Evolutionary conservation across 768 basidiomycete species (phyloP).

Genomic region (Boletus vinaceobasis): DNA sequence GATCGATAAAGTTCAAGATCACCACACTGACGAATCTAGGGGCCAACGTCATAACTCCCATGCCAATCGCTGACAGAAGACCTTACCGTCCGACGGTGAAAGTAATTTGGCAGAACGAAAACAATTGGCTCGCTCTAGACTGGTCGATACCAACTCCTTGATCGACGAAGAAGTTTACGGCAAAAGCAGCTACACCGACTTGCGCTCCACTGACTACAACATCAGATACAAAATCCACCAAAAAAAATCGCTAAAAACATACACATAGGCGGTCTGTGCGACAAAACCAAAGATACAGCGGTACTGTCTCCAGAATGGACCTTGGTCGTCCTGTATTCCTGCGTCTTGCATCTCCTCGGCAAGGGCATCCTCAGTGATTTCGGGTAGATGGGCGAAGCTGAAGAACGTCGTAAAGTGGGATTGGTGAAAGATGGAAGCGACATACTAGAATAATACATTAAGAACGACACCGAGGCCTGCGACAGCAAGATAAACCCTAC

Average conservation of each 20-base stretch:
- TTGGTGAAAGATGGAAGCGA: slow-evolving; percentile 1
- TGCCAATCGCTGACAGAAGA: not conserved
- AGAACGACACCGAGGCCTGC: slow-evolving; percentile 59
- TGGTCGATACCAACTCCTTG: slow-evolving; percentile 53
- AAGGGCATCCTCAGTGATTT: slow-evolving; percentile 68
- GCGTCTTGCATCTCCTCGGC: slow-evolving; percentile 44
- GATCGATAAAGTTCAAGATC: slow-evolving; percentile 61
- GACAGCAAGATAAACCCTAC: slow-evolving; percentile 63
- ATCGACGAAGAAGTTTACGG: slow-evolving; percentile 68
- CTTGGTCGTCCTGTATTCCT: slow-evolving; percentile 39
- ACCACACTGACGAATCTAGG: slow-evolving; percentile 56
- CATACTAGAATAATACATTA: slow-evolving; percentile 63
- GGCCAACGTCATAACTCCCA: slow-evolving; percentile 14
- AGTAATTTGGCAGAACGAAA: slow-evolving; percentile 71
- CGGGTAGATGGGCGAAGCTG: slow-evolving; percentile 64
- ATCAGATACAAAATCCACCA: not conserved
- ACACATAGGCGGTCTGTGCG: slow-evolving; percentile 68
- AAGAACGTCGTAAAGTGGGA: not conserved
- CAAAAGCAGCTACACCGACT: slow-evolving; percentile 62
- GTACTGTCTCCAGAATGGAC: slow-evolving; percentile 67
- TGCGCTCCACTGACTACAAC: slow-evolving; percentile 50
- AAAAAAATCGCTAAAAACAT: slow-evolving; percentile 20
- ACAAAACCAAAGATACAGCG: slow-evolving; percentile 70
- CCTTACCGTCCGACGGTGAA: slow-evolving; percentile 58
- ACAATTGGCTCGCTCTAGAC: slow-evolving; percentile 56